Evolutionary conservation across 2,329 filamentous ascomycete genomes (phyloP).

Genomic region (Claviceps capensis): DNA sequence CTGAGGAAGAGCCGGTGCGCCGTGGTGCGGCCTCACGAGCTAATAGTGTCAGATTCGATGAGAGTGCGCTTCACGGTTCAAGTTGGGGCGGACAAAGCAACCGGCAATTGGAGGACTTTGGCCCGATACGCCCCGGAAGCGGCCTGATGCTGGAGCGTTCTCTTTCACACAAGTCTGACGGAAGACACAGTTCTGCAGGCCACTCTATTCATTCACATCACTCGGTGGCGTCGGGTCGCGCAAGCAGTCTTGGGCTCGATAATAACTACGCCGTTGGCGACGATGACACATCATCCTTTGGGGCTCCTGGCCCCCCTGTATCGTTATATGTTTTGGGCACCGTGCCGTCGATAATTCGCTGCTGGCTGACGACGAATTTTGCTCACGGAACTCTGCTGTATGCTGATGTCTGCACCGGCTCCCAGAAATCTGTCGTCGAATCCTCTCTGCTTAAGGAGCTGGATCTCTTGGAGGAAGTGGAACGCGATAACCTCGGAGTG

Average conservation of each 20-base stretch:
- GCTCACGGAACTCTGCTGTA: slow-evolving; percentile 82
- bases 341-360: slow-evolving; percentile 86
- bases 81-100: slow-evolving; percentile 68
- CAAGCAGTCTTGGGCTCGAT: slow-evolving; percentile 79
- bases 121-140: slow-evolving; percentile 62
- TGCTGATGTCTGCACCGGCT: slow-evolving; percentile 83
- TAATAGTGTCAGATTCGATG: slow-evolving; percentile 95
- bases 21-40: slow-evolving; percentile 81
- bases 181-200: slow-evolving; percentile 84
- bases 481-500: slow-evolving; percentile 49
- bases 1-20: slow-evolving; percentile 73
- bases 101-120: slow-evolving; percentile 72
- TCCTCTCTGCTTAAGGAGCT: slow-evolving; percentile 61
- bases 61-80: slow-evolving; percentile 79
- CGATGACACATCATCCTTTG: slow-evolving; percentile 54
- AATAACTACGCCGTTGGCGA: slow-evolving; percentile 48
- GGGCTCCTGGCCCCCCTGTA: slow-evolving; percentile 63
- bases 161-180: slow-evolving; percentile 90
- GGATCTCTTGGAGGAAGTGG: slow-evolving; percentile 52
- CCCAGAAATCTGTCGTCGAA: slow-evolving; percentile 75
- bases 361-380: slow-evolving; percentile 85
- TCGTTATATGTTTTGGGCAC: slow-evolving; percentile 76
- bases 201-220: slow-evolving; percentile 56
- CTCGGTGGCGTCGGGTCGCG: slow-evolving; percentile 64
- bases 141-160: slow-evolving; percentile 84